Evolutionary conservation across 192 early-diverging fungal genomes (phyloP), one percentile per base, ranked within the genome.

Genomic region (Spinellus fusiger): DNA sequence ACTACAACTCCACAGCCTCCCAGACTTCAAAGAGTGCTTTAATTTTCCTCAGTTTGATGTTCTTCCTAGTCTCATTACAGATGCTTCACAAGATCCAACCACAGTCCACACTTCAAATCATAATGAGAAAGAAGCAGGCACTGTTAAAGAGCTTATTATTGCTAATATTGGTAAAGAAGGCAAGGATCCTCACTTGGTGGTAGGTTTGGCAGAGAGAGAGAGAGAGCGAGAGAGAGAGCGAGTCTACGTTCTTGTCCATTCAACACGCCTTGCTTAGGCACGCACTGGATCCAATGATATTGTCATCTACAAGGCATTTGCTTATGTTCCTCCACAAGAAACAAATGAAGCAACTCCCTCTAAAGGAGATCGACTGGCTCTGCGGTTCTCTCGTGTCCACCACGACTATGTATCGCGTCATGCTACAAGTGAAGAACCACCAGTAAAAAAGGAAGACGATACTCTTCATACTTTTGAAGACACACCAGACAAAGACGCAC

Each of bases 111-210:
- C 18, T 12, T 18, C 40, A n/a, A 18, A 12, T 44, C 74, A 74
- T 13, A 29, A 48, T 18, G 54, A 61, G 37, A 57, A 8, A 34
- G 29, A 62, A 22, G 69, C 77, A 12, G 68, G 61, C 15, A 77
- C 88, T 28, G 80, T 92, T 28, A 76, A 84, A 49, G 90, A 93
- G 62, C 81, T 93, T 56, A 20, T 84, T 18, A 70, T 93, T 64
- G 74, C 79, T 27, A 74, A 79, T 56, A 73, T 93, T 62, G 90
- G 90, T 27, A 65, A 76, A 28, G 40, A 79, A 15, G 69, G 56
- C 15, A 80, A 77, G 31, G 66, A 78, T 28, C 80, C 86, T 9
- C 90, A 92, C 59, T 64, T 93, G 22, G 75, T 93, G 48, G 89
- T 89, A 81, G 72, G 75, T 58, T 28, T 37, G 13, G 10, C 13